phyloP scores from a whole-genome alignment of 345 rosid genomes.

The Aquilaria yunnanensis region DNA sequence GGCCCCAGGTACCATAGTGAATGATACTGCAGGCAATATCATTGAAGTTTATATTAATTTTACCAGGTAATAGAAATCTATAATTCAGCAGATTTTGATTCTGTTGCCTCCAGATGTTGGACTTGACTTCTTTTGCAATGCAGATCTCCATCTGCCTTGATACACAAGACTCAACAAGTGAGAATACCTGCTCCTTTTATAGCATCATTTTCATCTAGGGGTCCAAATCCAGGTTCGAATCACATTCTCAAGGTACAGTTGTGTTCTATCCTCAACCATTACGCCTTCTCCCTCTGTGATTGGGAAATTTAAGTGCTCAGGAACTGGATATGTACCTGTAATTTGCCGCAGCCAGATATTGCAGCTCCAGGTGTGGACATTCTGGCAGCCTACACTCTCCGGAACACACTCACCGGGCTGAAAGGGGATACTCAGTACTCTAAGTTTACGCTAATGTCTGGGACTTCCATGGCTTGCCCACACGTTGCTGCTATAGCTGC shows the following conservation, averaged over 20 bases:
- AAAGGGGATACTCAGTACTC: constrained; percentile 80
- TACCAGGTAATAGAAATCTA: constrained; percentile 33
- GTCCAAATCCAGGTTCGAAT: constrained; percentile 72
- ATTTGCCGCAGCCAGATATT: constrained; percentile 64
- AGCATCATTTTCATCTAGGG: constrained; percentile 91
- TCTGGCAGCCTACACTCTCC: constrained; percentile 77
- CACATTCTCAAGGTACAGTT: constrained; percentile 62
- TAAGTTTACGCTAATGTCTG: constrained; percentile 68
- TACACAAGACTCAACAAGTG: constrained; percentile 49
- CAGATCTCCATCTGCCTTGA: constrained; percentile 71
- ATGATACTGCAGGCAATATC: constrained; percentile 34
- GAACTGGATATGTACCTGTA: background rate
- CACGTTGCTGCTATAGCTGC: constrained; percentile 88
- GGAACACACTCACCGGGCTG: constrained; percentile 67
- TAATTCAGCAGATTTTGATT: background rate
- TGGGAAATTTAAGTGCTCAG: background rate
- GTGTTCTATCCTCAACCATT: background rate
- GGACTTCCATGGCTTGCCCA: constrained; percentile 94
- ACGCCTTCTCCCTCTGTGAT: background rate
- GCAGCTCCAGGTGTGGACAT: constrained; percentile 86
- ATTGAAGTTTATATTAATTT: constrained; percentile 55
- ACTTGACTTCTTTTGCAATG: background rate
- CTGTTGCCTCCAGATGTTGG: background rate
- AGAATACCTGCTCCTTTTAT: constrained; percentile 57
- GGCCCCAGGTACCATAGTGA: constrained; percentile 74